phyloP scores from a whole-genome alignment of 768 basidiomycete species.

The Dacryopinax spathularia region DNA sequence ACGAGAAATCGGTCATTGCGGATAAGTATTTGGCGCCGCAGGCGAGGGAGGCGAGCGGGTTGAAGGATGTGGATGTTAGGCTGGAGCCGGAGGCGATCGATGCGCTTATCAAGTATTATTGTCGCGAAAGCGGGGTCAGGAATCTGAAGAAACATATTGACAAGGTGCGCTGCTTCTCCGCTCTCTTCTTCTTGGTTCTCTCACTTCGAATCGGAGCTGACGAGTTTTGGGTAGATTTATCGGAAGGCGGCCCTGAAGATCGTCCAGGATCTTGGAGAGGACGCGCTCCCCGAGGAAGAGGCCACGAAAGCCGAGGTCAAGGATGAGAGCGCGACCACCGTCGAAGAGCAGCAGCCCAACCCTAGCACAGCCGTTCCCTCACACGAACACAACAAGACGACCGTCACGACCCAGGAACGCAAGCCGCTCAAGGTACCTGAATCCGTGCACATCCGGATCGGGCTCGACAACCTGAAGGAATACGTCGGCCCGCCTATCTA shows the following conservation, averaged over 20 bases:
- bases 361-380: conserved; percentile 9
- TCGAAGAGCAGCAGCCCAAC: conserved; percentile 41
- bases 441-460: conserved; percentile 64
- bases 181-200: neutral
- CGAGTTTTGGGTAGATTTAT: conserved; percentile 53
- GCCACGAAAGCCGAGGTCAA: conserved; percentile 14
- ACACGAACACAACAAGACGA: conserved; percentile 30
- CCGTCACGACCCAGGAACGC: conserved; percentile 61
- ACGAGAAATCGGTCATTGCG: conserved; percentile 82
- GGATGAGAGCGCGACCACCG: conserved; percentile 23
- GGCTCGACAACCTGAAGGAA: conserved; percentile 78
- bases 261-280: conserved; percentile 80
- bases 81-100: conserved; percentile 69
- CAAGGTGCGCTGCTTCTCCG: conserved; percentile 42
- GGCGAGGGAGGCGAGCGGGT: conserved; percentile 78
- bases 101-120: conserved; percentile 88
- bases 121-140: conserved; percentile 90
- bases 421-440: conserved; percentile 70
- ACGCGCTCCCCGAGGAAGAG: conserved; percentile 52
- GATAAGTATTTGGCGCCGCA: conserved; percentile 80
- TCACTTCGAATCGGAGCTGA: neutral
- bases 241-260: conserved; percentile 89
- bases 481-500: conserved; percentile 94
- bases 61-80: conserved; percentile 69
- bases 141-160: conserved; percentile 98